These are phyloP conservation scores for Microcyclospora pomicola DNA, from an alignment of 2,329 filamentous ascomycete species.

Conservation along the genomic window DNA sequence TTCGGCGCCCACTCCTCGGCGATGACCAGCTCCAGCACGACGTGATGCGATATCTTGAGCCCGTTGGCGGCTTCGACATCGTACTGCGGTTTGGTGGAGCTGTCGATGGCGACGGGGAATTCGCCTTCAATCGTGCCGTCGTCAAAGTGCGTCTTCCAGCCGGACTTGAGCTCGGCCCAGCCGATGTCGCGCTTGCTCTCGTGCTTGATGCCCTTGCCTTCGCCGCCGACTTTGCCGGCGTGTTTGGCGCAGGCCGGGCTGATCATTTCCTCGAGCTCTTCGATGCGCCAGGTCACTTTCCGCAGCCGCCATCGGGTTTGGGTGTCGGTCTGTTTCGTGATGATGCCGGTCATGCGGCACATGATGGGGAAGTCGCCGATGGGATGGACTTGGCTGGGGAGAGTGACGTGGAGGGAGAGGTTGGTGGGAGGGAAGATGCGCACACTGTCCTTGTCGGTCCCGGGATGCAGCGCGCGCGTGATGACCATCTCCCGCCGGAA, in stretches of 20 bases:
- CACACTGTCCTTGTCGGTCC: slow-evolving; percentile 73
- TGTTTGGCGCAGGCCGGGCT: slow-evolving; percentile 73
- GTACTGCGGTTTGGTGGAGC: slow-evolving; percentile 54
- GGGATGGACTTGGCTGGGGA: slow-evolving; percentile 73
- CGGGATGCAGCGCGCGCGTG: slow-evolving; percentile 65
- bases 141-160: slow-evolving; percentile 76
- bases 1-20: slow-evolving; percentile 69
- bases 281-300: slow-evolving; percentile 84
- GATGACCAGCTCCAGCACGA: slow-evolving; percentile 87
- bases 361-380: slow-evolving; percentile 67
- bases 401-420: slow-evolving; percentile 71
- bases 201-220: slow-evolving; percentile 58
- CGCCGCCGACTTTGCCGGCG: slow-evolving; percentile 47
- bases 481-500: slow-evolving; percentile 57
- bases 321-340: slow-evolving; percentile 51
- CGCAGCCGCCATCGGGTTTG: slow-evolving; percentile 80
- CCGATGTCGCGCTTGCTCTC: slow-evolving; percentile 66
- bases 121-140: slow-evolving; percentile 63
- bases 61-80: slow-evolving; percentile 63
- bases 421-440: slow-evolving; percentile 95
- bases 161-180: slow-evolving; percentile 65
- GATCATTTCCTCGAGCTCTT: slow-evolving; percentile 69
- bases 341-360: slow-evolving; percentile 75
- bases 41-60: slow-evolving; percentile 66
- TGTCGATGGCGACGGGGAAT: slow-evolving; percentile 52